Evolutionary conservation across 2,329 filamentous ascomycete genomes (phyloP), one percentile per base, ranked within the genome.

Genomic region (Fusarium fracticaudum): DNA sequence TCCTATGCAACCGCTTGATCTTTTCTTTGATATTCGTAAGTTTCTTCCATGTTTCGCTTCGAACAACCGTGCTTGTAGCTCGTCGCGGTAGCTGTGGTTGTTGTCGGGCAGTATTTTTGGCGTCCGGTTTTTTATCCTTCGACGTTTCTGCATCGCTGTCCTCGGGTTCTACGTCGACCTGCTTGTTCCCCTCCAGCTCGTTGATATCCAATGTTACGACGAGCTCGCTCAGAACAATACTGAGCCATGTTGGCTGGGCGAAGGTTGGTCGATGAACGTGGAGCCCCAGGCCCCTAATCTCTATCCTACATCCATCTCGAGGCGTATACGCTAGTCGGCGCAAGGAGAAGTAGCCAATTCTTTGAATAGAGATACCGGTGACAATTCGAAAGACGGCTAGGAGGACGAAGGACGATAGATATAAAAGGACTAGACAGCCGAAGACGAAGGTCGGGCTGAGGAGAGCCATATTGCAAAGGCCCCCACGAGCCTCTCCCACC

Each of bases 221-320:
- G 57, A 98, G 86, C 80, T 98, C 96, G 78, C 91, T 94, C 68
- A 99, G 84, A 14, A 96, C 93, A 58, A 99, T 87, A 81, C 95
- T 98, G 77, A 98, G 86, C 95, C 96, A 98, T 72, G 97, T 98
- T 50, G 96, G 96, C 82, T 98, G 95, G 53, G 96, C 94, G 83
- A 99, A 98, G 11, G 96, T 98, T 18, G 96, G 96, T 9, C 95
- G 91, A 84, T 99, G 96, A 72, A 98, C 84, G 65, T 94, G 93
- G 77, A 99, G 87, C 50, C 96, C 95, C 60, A 99, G 87, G 58
- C 95, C 94, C 58, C 96, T 91, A 64, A 99, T 91, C 82, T 98
- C 94, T 82, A 99, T 91, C 78, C 93, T 93, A 79, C 98, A 86
- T 77, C 96, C 96, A 89, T 98, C 94, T 83, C 89, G 92, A 35